Percentiles rank a stretch among this genome's conserved stretches.
Conservation (phyloP, 1,139 yeast genomes). For the Suhomyces guaymorum region DNA sequence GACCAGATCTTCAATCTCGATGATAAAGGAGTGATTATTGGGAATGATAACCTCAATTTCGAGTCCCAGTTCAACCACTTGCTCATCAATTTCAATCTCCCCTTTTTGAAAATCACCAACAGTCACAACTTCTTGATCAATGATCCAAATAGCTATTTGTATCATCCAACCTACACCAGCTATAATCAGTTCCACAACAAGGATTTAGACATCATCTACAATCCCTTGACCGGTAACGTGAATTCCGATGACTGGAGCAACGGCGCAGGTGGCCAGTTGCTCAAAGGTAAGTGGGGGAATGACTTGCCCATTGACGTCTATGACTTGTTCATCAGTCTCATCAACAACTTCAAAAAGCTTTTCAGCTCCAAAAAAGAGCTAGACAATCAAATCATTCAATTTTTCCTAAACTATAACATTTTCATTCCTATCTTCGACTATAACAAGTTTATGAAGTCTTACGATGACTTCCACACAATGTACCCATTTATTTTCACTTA, state of each 20-base stretch:
- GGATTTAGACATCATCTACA: slow-evolving; percentile 45
- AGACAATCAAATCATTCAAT: slow-evolving; percentile 54
- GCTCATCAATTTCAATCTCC: slow-evolving; percentile 46
- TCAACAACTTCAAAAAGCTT: slow-evolving; percentile 48
- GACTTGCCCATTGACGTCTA: slow-evolving; percentile 43
- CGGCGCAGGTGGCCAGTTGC: slow-evolving; percentile 2
- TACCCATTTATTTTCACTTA: slow-evolving; percentile 54
- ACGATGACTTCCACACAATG: slow-evolving; percentile 58
- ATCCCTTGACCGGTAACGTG: slow-evolving; percentile 39
- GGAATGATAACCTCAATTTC: slow-evolving; percentile 50
- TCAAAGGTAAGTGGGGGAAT: slow-evolving; percentile 4
- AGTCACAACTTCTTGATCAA: slow-evolving; percentile 47
- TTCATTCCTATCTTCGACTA: slow-evolving; percentile 65
- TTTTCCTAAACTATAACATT: slow-evolving; percentile 56
- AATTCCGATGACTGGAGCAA: slow-evolving; percentile 11
- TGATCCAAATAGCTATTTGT: slow-evolving; percentile 47
- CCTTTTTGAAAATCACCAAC: slow-evolving; percentile 49
- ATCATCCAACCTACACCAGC: slow-evolving; percentile 44
- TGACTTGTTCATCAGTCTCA: slow-evolving; percentile 47
- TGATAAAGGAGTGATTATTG: slow-evolving; percentile 47
- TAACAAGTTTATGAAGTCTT: slow-evolving; percentile 55
- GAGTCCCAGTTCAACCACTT: slow-evolving; percentile 52
- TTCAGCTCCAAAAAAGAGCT: slow-evolving; percentile 47
- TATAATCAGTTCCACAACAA: slow-evolving; percentile 43
- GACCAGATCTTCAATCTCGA: slow-evolving; percentile 52